A percentile compares a stretch with the other conserved stretches of the same genome.
These are phyloP conservation scores for Klebsormidium nitens DNA, from an alignment of 139 green algal species.

Conservation along the genomic window DNA sequence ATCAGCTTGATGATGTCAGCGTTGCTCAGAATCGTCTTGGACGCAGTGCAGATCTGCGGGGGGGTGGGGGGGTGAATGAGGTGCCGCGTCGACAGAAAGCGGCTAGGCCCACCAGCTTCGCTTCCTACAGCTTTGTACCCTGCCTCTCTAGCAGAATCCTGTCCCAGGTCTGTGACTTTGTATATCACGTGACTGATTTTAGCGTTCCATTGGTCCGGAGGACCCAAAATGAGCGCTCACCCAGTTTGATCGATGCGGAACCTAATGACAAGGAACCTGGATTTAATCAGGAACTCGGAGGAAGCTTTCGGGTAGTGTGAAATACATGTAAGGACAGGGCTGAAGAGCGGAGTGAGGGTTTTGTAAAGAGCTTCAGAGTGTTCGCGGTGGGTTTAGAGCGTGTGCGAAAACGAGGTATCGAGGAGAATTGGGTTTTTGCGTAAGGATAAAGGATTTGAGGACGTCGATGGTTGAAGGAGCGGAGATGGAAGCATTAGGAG, in stretches of 20 bases:
- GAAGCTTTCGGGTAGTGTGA: no score
- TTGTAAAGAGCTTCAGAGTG: no score
- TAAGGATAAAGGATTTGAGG: no score
- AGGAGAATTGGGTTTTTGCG: no score
- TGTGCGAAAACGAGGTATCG: no score
- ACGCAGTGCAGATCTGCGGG: constrained; percentile 41
- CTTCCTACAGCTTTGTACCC: neutral
- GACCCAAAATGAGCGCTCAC: neutral
- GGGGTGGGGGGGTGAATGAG: neutral
- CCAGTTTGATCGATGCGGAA: neutral
- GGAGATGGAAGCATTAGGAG: no score
- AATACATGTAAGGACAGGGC: no score
- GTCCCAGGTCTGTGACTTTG: neutral
- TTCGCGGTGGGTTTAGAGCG: no score
- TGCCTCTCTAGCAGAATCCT: neutral
- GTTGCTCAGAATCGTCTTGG: constrained; percentile 80
- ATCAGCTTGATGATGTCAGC: constrained; percentile 82
- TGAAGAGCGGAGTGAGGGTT: no score
- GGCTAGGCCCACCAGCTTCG: neutral
- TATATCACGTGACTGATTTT: neutral
- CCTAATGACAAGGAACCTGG: no score
- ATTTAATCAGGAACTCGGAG: no score
- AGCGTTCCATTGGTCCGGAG: neutral
- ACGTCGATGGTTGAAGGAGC: no score
- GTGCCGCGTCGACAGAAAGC: neutral